These are phyloP conservation scores for Cercospora sojina DNA, from an alignment of 2,329 filamentous ascomycete species.

Conservation along the genomic window DNA sequence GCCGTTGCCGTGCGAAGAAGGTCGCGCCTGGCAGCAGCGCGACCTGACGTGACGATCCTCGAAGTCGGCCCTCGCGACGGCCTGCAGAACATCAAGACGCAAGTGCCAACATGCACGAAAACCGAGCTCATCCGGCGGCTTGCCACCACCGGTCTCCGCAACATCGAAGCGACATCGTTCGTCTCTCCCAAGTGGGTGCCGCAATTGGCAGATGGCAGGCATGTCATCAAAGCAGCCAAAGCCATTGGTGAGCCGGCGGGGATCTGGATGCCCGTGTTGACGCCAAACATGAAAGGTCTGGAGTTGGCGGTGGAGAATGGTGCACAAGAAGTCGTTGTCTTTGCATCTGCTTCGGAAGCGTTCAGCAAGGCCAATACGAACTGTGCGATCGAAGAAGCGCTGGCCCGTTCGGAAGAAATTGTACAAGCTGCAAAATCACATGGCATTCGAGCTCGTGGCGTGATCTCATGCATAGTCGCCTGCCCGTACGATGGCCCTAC, in stretches of 20 bases:
- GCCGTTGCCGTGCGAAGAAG: not conserved
- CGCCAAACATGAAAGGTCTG: slow-evolving; percentile 45
- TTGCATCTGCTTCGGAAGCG: slow-evolving; percentile 44
- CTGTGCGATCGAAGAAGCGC: slow-evolving; percentile 42
- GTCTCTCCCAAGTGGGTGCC: slow-evolving; percentile 57
- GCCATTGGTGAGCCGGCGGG: slow-evolving; percentile 13
- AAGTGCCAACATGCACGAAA: slow-evolving; percentile 51
- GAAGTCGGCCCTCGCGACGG: slow-evolving; percentile 57
- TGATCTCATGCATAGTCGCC: slow-evolving; percentile 46
- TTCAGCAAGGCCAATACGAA: slow-evolving; percentile 48
- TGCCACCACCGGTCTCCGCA: slow-evolving; percentile 49
- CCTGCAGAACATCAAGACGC: slow-evolving; percentile 54
- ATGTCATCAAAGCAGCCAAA: slow-evolving; percentile 22
- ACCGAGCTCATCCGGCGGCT: slow-evolving; percentile 51
- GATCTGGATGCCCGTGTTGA: slow-evolving; percentile 39
- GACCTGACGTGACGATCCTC: slow-evolving; percentile 38
- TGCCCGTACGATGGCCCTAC: slow-evolving; percentile 42
- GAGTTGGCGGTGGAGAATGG: slow-evolving; percentile 57
- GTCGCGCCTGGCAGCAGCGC: not conserved
- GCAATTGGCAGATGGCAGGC: slow-evolving; percentile 40
- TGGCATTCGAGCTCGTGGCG: slow-evolving; percentile 40
- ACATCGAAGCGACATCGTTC: slow-evolving; percentile 55
- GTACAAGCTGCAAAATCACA: slow-evolving; percentile 31
- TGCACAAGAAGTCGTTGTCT: slow-evolving; percentile 44
- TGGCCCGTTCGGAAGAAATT: slow-evolving; percentile 39